Evolutionary conservation across 345 rosid species (phyloP).

Genomic region (Trapa bicornis): DNA sequence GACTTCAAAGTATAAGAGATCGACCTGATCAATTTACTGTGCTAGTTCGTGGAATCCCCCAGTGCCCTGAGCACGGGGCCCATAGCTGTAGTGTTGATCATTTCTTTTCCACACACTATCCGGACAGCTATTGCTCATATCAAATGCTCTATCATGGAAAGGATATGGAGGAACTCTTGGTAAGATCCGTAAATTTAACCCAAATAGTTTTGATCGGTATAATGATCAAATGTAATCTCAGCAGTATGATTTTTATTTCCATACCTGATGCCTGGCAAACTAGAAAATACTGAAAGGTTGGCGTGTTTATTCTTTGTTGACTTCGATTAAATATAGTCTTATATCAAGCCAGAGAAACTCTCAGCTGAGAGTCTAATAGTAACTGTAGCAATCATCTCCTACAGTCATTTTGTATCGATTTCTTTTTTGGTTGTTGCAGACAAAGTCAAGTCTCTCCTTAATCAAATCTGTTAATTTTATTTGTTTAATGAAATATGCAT

Average conservation of each 20-base stretch:
- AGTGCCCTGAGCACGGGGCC: constrained; percentile 45
- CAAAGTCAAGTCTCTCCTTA: background rate
- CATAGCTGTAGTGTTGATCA: constrained; percentile 58
- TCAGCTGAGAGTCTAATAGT: background rate
- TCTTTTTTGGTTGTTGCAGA: background rate
- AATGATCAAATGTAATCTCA: background rate
- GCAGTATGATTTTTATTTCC: background rate
- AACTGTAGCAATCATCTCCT: background rate
- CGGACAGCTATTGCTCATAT: constrained; percentile 43
- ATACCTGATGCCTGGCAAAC: constrained; percentile 1
- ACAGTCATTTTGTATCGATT: background rate
- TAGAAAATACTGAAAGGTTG: background rate
- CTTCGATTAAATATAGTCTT: background rate
- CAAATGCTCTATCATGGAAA: constrained; percentile 61
- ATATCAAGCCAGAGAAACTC: background rate
- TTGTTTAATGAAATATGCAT: background rate
- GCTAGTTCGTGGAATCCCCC: constrained; percentile 67
- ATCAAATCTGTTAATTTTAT: background rate
- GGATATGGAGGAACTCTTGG: constrained; percentile 46
- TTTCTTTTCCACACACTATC: constrained; percentile 69
- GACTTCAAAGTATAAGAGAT: constrained; percentile 32
- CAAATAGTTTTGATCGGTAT: no score
- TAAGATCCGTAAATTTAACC: constrained; percentile 12
- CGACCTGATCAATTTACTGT: constrained; percentile 68
- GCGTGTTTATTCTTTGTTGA: background rate